Conservation (phyloP, 768 basidiomycete species). For the Collybiopsis confluens region DNA sequence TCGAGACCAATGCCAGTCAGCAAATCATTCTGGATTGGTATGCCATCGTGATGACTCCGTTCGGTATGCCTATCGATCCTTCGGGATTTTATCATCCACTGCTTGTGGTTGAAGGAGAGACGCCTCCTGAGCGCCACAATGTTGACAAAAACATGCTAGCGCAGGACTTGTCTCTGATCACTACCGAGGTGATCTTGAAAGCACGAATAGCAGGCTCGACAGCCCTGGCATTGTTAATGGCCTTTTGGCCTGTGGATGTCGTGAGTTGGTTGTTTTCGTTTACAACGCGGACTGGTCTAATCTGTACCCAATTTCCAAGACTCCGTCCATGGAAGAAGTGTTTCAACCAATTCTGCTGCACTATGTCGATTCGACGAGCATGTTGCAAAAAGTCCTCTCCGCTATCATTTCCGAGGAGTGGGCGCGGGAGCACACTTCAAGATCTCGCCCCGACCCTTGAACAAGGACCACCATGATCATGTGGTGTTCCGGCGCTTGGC, state of each 20-base stretch:
- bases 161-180: slow-evolving; percentile 83
- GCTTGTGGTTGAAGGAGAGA: slow-evolving; percentile 40
- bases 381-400: slow-evolving; percentile 86
- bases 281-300: background rate
- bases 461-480: too few species aligned
- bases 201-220: slow-evolving; percentile 76
- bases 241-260: slow-evolving; percentile 55
- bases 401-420: slow-evolving; percentile 89
- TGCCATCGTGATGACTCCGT: slow-evolving; percentile 81
- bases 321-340: slow-evolving; percentile 48
- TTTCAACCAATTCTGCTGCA: slow-evolving; percentile 75
- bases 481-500: too few species aligned
- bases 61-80: slow-evolving; percentile 73
- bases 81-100: slow-evolving; percentile 64
- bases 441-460: too few species aligned
- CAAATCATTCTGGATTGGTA: slow-evolving; percentile 80
- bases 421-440: slow-evolving; percentile 55
- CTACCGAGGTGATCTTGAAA: slow-evolving; percentile 70
- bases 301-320: slow-evolving; percentile 16
- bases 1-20: slow-evolving; percentile 52
- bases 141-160: slow-evolving; percentile 94
- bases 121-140: slow-evolving; percentile 71
- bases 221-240: slow-evolving; percentile 68
- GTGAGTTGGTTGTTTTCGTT: slow-evolving; percentile 31
- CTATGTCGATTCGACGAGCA: slow-evolving; percentile 83